Evolutionary conservation across 2,329 filamentous ascomycete species (phyloP).

Genomic region (Chrysosphaeria jannelii): DNA sequence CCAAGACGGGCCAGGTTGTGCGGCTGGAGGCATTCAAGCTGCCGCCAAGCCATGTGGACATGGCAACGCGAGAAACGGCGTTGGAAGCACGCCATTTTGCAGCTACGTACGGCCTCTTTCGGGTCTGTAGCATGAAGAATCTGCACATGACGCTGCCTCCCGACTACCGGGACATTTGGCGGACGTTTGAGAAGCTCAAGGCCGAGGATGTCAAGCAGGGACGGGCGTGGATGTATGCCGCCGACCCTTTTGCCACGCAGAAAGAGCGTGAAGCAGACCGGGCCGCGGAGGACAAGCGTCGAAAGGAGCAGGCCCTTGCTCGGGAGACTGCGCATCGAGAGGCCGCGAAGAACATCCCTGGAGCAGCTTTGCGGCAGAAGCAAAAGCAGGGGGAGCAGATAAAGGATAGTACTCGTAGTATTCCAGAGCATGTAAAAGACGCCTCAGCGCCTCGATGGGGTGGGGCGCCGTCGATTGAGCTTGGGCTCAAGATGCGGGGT

Average conservation of each 20-base stretch:
- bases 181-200: slow-evolving; percentile 63
- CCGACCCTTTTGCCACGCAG: slow-evolving; percentile 65
- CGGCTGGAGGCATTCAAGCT: slow-evolving; percentile 58
- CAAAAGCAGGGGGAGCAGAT: background rate
- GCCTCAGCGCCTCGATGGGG: no score
- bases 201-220: slow-evolving; percentile 48
- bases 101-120: slow-evolving; percentile 69
- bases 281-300: slow-evolving; percentile 47
- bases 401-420: slow-evolving; percentile 18
- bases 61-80: slow-evolving; percentile 46
- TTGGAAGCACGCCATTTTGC: slow-evolving; percentile 84
- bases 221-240: slow-evolving; percentile 78
- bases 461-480: slow-evolving; percentile 66
- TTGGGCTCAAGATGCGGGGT: slow-evolving; percentile 53
- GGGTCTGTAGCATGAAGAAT: slow-evolving; percentile 87
- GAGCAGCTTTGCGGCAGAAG: slow-evolving; percentile 19
- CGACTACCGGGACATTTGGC: slow-evolving; percentile 72
- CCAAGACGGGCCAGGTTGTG: slow-evolving; percentile 52
- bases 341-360: slow-evolving; percentile 34
- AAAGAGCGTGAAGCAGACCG: slow-evolving; percentile 56
- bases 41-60: slow-evolving; percentile 42
- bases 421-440: no score
- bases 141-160: slow-evolving; percentile 84
- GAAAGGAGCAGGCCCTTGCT: slow-evolving; percentile 35
- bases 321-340: no score